phyloP scores from a whole-genome alignment of 371 early-diverging fungal genomes.

The Actinomortierella ambigua region DNA sequence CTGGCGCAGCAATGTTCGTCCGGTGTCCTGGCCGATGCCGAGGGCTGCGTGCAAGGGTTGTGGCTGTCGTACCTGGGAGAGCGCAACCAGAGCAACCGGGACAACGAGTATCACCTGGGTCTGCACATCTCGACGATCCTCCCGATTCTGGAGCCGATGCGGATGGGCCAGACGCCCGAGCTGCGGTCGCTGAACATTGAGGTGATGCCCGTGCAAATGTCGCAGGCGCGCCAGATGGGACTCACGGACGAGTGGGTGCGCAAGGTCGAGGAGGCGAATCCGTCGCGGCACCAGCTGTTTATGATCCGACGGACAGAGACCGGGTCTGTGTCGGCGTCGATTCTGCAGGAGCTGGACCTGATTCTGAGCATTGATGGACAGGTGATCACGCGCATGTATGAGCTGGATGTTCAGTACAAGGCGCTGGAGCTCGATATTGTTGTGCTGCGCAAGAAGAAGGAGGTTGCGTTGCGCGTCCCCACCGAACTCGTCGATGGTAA shows the following conservation, averaged over 20 bases:
- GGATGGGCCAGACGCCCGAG: conserved; percentile 47
- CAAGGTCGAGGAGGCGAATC: conserved; percentile 74
- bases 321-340: conserved; percentile 64
- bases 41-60: conserved; percentile 78
- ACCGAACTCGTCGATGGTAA: conserved; percentile 70
- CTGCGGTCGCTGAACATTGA: conserved; percentile 76
- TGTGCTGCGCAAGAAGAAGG: conserved; percentile 71
- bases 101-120: conserved; percentile 82
- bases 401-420: conserved; percentile 69
- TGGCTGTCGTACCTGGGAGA: conserved; percentile 89
- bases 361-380: conserved; percentile 75
- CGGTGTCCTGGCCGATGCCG: conserved; percentile 80
- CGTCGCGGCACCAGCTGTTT: conserved; percentile 73
- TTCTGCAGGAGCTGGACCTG: conserved; percentile 77
- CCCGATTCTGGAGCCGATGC: conserved; percentile 58
- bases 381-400: conserved; percentile 69
- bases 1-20: conserved; percentile 82
- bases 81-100: conserved; percentile 66
- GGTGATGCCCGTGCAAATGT: conserved; percentile 74
- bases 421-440: conserved; percentile 64
- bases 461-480: conserved; percentile 64
- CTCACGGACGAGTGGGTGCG: conserved; percentile 75
- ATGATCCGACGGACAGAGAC: conserved; percentile 74
- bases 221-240: conserved; percentile 82
- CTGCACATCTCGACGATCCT: conserved; percentile 62